Conservation (phyloP, 2,329 filamentous ascomycete species). For the Chaetomiaceae sp. region DNA sequence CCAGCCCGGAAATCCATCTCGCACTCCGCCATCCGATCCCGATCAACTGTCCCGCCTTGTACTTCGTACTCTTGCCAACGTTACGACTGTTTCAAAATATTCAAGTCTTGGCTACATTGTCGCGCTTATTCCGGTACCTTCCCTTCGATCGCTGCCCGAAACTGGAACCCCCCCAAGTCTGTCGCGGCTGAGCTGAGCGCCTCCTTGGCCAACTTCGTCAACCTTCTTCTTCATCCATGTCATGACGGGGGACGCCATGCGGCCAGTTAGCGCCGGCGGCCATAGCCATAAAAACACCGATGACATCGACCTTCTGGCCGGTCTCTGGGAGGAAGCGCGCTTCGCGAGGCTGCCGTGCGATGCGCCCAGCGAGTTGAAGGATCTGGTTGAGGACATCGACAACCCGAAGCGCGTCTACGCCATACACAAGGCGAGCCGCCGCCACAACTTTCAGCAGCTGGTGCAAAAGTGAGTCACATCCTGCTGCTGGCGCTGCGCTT, state of each 20-base stretch:
- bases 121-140: neutral
- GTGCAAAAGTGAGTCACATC: slow-evolving; percentile 56
- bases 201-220: neutral
- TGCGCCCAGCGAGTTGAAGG: slow-evolving; percentile 54
- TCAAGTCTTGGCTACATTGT: no score
- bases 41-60: neutral
- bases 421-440: slow-evolving; percentile 56
- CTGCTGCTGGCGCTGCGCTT: slow-evolving; percentile 7
- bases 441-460: slow-evolving; percentile 61
- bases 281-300: slow-evolving; percentile 28
- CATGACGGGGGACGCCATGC: slow-evolving; percentile 47
- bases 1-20: neutral
- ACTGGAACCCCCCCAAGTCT: neutral
- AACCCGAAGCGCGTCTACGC: slow-evolving; percentile 59
- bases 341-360: slow-evolving; percentile 57
- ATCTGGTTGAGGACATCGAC: slow-evolving; percentile 54
- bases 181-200: neutral
- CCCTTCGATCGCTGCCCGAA: neutral
- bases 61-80: neutral
- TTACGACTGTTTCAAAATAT: no score
- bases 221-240: slow-evolving; percentile 31
- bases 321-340: slow-evolving; percentile 58
- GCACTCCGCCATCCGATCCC: neutral
- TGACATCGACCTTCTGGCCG: slow-evolving; percentile 49
- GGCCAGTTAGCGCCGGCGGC: slow-evolving; percentile 32